These are phyloP conservation scores for Ascochyta fabae DNA, from an alignment of 2,329 filamentous ascomycete genomes.

Conservation along the genomic window DNA sequence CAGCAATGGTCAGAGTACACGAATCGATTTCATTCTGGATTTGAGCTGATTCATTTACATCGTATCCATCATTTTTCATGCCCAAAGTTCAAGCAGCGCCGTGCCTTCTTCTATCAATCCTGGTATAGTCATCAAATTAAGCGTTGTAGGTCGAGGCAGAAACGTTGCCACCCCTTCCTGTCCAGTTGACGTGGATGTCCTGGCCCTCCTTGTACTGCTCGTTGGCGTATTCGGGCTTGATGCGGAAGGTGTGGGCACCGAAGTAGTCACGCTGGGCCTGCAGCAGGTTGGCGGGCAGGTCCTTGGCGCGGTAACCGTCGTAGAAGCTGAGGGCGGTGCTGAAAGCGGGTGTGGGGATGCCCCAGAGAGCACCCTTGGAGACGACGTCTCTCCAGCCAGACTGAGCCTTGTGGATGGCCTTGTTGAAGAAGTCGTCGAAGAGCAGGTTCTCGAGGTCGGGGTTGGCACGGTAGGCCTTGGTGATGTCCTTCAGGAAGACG, in stretches of 20 bases:
- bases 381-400: constrained; percentile 67
- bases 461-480: constrained; percentile 91
- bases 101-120: constrained; percentile 18
- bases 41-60: constrained; percentile 25
- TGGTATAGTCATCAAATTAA: constrained; percentile 58
- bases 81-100: constrained; percentile 21
- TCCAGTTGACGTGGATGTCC: constrained; percentile 99
- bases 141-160: constrained; percentile 97
- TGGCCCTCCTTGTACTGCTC: constrained; percentile 82
- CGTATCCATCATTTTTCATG: constrained; percentile 34
- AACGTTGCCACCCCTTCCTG: constrained; percentile 94
- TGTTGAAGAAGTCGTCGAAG: constrained; percentile 99
- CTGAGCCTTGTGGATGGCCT: constrained; percentile 97
- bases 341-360: constrained; percentile 96
- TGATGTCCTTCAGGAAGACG: constrained; percentile 99
- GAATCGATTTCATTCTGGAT: constrained; percentile 35
- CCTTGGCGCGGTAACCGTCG: constrained; percentile 96
- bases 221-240: constrained; percentile 61
- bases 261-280: constrained; percentile 99
- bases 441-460: constrained; percentile 96
- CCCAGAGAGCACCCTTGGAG: constrained; percentile 88
- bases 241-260: constrained; percentile 66
- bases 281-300: constrained; percentile 96
- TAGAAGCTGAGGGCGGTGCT: constrained; percentile 97
- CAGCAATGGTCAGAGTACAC: constrained; percentile 3